Evolutionary conservation across 352 stramenopile genomes (phyloP).

Genomic region (Pythium phragmitis): DNA sequence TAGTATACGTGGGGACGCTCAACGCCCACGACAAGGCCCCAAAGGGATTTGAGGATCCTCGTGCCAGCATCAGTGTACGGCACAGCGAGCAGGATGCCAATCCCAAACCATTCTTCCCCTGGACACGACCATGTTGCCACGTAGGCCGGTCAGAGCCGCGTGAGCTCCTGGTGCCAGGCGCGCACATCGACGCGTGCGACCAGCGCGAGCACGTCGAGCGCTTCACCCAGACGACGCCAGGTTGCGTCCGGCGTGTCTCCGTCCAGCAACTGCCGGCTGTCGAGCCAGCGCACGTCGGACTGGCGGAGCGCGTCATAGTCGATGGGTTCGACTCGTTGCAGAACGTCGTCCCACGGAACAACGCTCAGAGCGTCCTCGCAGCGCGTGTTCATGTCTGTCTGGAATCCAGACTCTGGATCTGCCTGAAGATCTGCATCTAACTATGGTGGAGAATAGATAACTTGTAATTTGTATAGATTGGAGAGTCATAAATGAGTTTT

Average conservation of each 20-base stretch:
- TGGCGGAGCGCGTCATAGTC: neutral
- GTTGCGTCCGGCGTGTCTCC: neutral
- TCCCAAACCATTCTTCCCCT: neutral
- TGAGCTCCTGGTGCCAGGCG: neutral
- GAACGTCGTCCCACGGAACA: neutral
- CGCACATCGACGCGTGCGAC: neutral
- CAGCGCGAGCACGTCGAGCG: neutral
- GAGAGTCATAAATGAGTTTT: too few relatives aligned
- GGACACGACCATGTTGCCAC: neutral
- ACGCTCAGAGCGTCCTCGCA: neutral
- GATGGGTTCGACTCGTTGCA: neutral
- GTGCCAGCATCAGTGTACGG: neutral
- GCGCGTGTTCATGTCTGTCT: neutral
- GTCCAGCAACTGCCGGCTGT: neutral
- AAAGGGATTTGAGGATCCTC: neutral
- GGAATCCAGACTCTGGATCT: too few relatives aligned
- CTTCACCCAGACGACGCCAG: neutral
- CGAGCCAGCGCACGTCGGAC: neutral
- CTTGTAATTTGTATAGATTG: too few relatives aligned
- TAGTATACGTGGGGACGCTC: neutral
- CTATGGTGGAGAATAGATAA: too few relatives aligned
- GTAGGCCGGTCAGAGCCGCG: neutral
- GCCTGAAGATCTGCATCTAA: too few relatives aligned
- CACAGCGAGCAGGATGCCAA: neutral
- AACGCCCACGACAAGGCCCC: too few relatives aligned